Percentiles rank a stretch among this genome's conserved stretches.
phyloP scores from a whole-genome alignment of 768 basidiomycete genomes.

The Pleurotus eryngii region DNA sequence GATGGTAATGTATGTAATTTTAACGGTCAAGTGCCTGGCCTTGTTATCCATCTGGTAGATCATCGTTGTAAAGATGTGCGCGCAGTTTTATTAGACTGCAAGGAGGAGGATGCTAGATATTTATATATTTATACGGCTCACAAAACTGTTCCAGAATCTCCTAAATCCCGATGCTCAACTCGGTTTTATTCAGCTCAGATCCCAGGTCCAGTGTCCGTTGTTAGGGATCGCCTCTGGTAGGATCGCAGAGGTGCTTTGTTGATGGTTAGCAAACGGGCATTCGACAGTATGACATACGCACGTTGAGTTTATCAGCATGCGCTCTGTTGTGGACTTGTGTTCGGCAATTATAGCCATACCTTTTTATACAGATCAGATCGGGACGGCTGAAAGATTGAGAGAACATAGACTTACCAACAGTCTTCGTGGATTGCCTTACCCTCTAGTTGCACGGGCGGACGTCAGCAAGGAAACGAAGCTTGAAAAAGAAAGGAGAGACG shows the following conservation, averaged over 20 bases:
- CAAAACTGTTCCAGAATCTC: no score
- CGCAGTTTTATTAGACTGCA: no score
- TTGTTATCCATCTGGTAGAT: no score
- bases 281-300: background rate
- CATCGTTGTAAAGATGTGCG: no score
- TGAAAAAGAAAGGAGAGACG: no score
- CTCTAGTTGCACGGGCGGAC: conserved; percentile 9
- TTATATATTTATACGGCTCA: no score
- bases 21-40: no score
- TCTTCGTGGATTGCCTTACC: conserved; percentile 18
- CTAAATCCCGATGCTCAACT: no score
- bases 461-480: background rate
- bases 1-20: no score
- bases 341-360: conserved; percentile 33
- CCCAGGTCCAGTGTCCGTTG: background rate
- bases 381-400: background rate
- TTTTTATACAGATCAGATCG: background rate
- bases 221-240: background rate
- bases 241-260: conserved; percentile 5
- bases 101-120: no score
- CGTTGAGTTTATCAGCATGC: conserved; percentile 18
- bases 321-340: conserved; percentile 23
- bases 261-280: background rate
- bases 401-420: conserved; percentile 25
- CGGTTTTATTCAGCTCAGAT: no score